Evolutionary conservation across 2,329 filamentous ascomycete genomes (phyloP).

Genomic region (Clarireedia homoeocarpa): DNA sequence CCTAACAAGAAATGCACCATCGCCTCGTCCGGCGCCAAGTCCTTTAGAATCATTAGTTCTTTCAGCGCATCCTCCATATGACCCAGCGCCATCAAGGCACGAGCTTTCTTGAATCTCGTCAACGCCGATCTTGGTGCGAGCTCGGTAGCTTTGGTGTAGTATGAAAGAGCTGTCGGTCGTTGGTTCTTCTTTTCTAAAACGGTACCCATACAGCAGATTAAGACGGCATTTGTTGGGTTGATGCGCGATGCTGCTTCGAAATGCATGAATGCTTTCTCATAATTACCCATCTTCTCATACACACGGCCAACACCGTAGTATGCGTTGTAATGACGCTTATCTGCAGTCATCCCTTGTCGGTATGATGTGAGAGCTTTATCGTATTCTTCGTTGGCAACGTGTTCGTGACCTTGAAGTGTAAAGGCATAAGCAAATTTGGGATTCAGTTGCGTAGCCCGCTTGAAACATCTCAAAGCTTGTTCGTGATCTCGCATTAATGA

Average conservation of each 20-base stretch:
- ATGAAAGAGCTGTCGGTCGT: constrained; percentile 65
- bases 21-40: constrained; percentile 86
- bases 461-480: constrained; percentile 90
- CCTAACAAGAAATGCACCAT: constrained; percentile 94
- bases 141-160: constrained; percentile 75
- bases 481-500: constrained; percentile 89
- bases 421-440: constrained; percentile 91
- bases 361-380: constrained; percentile 89
- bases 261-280: constrained; percentile 84
- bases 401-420: constrained; percentile 91
- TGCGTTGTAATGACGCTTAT: constrained; percentile 92
- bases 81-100: constrained; percentile 69
- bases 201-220: constrained; percentile 86
- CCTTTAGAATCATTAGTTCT: constrained; percentile 82
- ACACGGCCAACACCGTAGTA: constrained; percentile 85
- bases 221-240: constrained; percentile 87
- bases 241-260: constrained; percentile 82
- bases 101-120: constrained; percentile 76
- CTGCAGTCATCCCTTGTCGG: constrained; percentile 74
- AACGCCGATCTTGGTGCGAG: constrained; percentile 74
- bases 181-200: constrained; percentile 87
- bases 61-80: constrained; percentile 65
- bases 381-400: constrained; percentile 93
- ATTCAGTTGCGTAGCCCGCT: constrained; percentile 83
- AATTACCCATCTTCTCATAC: constrained; percentile 84